A percentile compares a stretch with the other conserved stretches of the same genome.
phyloP scores from a whole-genome alignment of 2,329 filamentous ascomycete genomes.

The Aphanoascus verrucosus region DNA sequence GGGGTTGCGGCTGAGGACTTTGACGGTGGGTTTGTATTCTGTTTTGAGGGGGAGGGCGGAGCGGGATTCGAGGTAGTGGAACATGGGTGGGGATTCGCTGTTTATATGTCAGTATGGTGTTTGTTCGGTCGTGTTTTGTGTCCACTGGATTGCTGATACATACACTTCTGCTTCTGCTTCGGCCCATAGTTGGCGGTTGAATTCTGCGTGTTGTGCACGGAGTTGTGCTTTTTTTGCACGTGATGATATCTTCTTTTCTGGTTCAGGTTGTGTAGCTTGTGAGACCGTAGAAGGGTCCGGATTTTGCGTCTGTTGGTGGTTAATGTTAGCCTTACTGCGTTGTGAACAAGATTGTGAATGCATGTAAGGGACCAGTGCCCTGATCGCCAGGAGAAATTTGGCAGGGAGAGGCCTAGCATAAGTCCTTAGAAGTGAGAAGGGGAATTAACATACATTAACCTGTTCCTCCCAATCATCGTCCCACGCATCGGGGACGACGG shows the following conservation, averaged over 20 bases:
- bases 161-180: slow-evolving; percentile 88
- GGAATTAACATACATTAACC: slow-evolving; percentile 50
- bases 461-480: slow-evolving; percentile 80
- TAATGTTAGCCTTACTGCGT: neutral
- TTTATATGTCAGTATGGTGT: neutral
- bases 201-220: slow-evolving; percentile 67
- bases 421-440: neutral
- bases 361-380: too few species aligned
- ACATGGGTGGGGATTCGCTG: slow-evolving; percentile 63
- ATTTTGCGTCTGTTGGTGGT: slow-evolving; percentile 28
- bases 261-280: slow-evolving; percentile 13
- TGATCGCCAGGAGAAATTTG: too few species aligned
- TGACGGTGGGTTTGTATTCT: slow-evolving; percentile 72
- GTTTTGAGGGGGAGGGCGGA: slow-evolving; percentile 53
- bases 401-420: too few species aligned
- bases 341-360: neutral
- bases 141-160: slow-evolving; percentile 7
- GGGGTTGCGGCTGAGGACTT: slow-evolving; percentile 75
- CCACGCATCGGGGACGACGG: slow-evolving; percentile 66
- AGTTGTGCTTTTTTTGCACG: slow-evolving; percentile 65
- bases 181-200: slow-evolving; percentile 79
- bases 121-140: neutral
- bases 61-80: slow-evolving; percentile 62
- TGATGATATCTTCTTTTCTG: slow-evolving; percentile 37
- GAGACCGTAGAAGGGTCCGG: slow-evolving; percentile 18